phyloP scores from a whole-genome alignment of 139 green algal genomes.

The Coelastrella sp. region DNA sequence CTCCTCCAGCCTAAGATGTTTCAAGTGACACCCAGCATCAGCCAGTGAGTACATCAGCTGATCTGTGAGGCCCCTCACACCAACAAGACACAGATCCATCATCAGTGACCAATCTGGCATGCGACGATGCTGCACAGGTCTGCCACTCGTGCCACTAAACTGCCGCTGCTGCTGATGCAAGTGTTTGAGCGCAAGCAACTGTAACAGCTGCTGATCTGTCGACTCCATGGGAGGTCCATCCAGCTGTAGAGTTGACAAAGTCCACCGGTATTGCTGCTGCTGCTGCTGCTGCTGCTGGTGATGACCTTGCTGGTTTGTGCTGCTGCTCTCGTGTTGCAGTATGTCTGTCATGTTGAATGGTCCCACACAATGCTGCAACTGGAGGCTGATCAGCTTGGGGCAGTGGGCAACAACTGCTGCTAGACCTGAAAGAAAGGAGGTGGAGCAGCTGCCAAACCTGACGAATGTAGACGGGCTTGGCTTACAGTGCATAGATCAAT shows the following conservation, averaged over 20 bases:
- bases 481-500: no score
- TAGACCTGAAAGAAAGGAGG: slow-evolving; percentile 41
- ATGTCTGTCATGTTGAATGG: slow-evolving; percentile 6
- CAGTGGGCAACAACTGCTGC: slow-evolving; percentile 25
- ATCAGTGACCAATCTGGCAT: neutral
- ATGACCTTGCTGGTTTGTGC: no score
- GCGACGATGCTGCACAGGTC: no score
- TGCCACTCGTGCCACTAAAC: no score
- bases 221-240: neutral
- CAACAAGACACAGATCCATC: slow-evolving; percentile 2
- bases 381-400: slow-evolving; percentile 35
- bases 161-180: no score
- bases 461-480: no score
- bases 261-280: slow-evolving; percentile 24
- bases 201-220: slow-evolving; percentile 9
- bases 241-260: slow-evolving; percentile 29
- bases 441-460: no score
- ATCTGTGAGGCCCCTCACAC: slow-evolving; percentile 16
- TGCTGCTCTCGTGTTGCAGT: neutral
- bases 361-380: slow-evolving; percentile 36
- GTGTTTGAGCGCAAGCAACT: neutral
- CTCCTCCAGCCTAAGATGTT: slow-evolving; percentile 11
- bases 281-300: no score
- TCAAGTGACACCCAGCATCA: slow-evolving; percentile 4
- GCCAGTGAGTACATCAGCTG: neutral